Evolutionary conservation across 441 rosid species (phyloP), one percentile per base, ranked within the genome.

Genomic region (Manihot esculenta): DNA sequence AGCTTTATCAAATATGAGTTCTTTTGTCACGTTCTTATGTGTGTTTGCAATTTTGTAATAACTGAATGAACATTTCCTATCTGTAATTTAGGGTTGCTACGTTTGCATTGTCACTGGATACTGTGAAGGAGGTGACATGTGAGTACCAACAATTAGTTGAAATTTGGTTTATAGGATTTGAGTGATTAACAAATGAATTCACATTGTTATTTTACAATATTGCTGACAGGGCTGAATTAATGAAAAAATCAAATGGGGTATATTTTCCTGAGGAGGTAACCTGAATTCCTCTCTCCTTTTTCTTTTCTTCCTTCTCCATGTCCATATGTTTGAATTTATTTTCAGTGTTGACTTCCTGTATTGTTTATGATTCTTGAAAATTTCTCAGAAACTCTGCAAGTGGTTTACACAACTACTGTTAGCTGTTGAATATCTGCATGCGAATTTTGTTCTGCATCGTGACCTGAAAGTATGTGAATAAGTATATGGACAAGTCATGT

Each of bases 91-190:
- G 99, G 99, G 99, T 59, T 94, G 99, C 84, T 94, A 87, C 80
- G 97, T 94, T 76, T 94, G 99, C 81, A 94, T 94, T 77, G 97
- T 92, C 72, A 91, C 99, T 10, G 99, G 99, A 80, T 94, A 94
- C 76, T 94, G 99, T 76, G 99, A 94, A 87, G 99, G 99, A 44
- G 99, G 99, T 81, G 99, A 94, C 83, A 94, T 94, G 99, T 94
- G 88, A 86, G 96, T 88, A 68, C 45, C 38, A 62, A 38, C 50
- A 53, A 26, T 41, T 71, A 13, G 24, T 14, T 35, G 38, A 77
- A 30, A 41, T 56, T 61, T 64, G 49, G 77, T 70, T 62, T 68
- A 64, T 42, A 55, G 12, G 56, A 59, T 54, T 75, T 63, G 41
- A 42, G 12, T 57, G 50, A 60, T 71, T 74, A 70, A 62, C 48